Conservation (phyloP, 1,284 basidiomycete species). For the Bjerkandera adusta region DNA sequence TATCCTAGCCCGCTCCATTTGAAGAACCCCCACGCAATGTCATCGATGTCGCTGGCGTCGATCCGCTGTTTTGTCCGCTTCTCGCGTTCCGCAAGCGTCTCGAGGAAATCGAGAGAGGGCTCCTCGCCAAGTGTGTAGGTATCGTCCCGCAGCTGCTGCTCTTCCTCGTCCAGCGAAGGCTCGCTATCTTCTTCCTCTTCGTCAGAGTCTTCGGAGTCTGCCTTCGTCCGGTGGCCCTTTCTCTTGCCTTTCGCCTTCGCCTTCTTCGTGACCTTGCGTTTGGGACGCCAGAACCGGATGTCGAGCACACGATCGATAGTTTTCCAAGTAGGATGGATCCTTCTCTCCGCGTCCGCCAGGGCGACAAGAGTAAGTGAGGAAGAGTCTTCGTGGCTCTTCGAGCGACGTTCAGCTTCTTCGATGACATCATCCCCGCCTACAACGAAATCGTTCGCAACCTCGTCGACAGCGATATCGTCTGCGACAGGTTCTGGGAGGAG, state of each 20-base stretch:
- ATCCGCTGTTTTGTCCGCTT: conserved; percentile 42
- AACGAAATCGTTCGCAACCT: conserved; percentile 30
- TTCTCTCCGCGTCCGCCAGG: conserved; percentile 55
- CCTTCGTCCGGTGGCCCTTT: too few species aligned
- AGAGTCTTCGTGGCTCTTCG: conserved; percentile 11
- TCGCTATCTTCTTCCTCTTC: conserved; percentile 28
- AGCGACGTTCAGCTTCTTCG: conserved; percentile 33
- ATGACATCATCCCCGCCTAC: conserved; percentile 23
- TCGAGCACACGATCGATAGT: conserved; percentile 82
- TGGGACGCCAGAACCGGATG: conserved; percentile 57
- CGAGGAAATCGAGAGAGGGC: too few species aligned
- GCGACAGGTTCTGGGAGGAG: conserved; percentile 50
- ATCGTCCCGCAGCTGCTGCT: too few species aligned
- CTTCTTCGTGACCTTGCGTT: conserved; percentile 22
- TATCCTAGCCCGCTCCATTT: conserved; percentile 93
- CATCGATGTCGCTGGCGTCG: conserved; percentile 48
- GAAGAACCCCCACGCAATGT: conserved; percentile 76
- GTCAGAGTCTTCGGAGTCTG: neutral
- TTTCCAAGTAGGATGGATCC: conserved; percentile 74
- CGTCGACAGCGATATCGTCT: conserved; percentile 27
- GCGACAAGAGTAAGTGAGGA: conserved; percentile 32
- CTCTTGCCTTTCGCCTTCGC: conserved; percentile 29
- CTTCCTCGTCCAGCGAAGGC: too few species aligned
- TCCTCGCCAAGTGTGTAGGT: too few species aligned
- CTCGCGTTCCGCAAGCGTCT: conserved; percentile 41